Conservation (phyloP, 2,329 filamentous ascomycete genomes). For the Ceratocystis cacaofunesta region DNA sequence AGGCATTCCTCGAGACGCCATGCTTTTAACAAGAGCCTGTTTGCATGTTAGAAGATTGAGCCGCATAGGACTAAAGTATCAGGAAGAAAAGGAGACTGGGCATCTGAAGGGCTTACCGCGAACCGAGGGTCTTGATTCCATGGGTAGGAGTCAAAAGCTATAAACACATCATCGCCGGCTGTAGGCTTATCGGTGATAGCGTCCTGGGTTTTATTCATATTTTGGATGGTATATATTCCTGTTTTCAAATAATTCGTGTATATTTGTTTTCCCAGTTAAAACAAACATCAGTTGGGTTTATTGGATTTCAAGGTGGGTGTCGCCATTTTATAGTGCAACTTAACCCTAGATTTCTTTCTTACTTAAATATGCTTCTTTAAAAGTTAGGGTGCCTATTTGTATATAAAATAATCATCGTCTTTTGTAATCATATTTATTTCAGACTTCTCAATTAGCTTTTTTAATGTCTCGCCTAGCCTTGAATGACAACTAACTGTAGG, state of each 20-base stretch:
- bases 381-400: neutral
- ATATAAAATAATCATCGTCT: neutral
- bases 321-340: neutral
- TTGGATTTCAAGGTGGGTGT: neutral
- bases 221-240: neutral
- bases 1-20: conserved; percentile 36
- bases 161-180: conserved; percentile 34
- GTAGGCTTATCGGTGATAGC: conserved; percentile 12
- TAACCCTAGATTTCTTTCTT: neutral
- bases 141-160: conserved; percentile 48
- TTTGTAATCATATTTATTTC: neutral
- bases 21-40: conserved; percentile 26
- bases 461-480: neutral
- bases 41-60: neutral
- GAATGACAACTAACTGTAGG: neutral
- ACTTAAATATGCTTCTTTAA: too few species aligned
- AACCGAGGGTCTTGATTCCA: conserved; percentile 56
- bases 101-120: conserved; percentile 32
- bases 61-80: too few species aligned
- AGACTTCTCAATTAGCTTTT: neutral
- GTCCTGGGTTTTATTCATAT: neutral
- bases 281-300: neutral
- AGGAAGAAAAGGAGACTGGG: neutral
- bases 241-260: neutral
- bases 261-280: neutral